phyloP scores from a whole-genome alignment of 768 basidiomycete genomes.

The Butyriboletus loyo region DNA sequence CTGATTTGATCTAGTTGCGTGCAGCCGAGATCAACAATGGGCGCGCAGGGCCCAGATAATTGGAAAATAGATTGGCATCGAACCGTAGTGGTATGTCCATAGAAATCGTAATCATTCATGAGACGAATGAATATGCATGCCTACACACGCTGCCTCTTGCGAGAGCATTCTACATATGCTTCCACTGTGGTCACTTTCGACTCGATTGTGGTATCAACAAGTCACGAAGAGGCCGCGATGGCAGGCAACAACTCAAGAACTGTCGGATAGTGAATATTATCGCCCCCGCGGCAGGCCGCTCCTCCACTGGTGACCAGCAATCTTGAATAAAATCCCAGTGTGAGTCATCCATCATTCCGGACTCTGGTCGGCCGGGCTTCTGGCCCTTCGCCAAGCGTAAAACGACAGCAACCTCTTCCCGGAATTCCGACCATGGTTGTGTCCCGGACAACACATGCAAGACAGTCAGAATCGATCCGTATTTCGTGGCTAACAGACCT shows the following conservation, averaged over 20 bases:
- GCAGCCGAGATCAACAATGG: too few species aligned
- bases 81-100: too few species aligned
- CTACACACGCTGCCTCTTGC: background rate
- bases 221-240: background rate
- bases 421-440: conserved; percentile 8
- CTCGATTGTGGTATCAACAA: background rate
- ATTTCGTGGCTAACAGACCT: conserved; percentile 19
- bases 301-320: conserved; percentile 2
- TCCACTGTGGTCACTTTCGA: background rate
- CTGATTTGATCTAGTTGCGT: too few species aligned
- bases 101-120: too few species aligned
- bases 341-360: background rate
- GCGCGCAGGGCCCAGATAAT: too few species aligned
- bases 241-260: background rate
- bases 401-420: background rate
- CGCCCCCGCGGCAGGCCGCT: background rate
- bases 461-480: background rate
- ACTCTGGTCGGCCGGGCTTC: conserved; percentile 2
- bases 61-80: too few species aligned
- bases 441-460: conserved; percentile 7
- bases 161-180: too few species aligned
- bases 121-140: too few species aligned
- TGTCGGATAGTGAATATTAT: background rate
- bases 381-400: conserved; percentile 3
- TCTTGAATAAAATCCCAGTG: conserved; percentile 10